Conservation (phyloP, 2,329 filamentous ascomycete species). For the Penicillium sp. region DNA sequence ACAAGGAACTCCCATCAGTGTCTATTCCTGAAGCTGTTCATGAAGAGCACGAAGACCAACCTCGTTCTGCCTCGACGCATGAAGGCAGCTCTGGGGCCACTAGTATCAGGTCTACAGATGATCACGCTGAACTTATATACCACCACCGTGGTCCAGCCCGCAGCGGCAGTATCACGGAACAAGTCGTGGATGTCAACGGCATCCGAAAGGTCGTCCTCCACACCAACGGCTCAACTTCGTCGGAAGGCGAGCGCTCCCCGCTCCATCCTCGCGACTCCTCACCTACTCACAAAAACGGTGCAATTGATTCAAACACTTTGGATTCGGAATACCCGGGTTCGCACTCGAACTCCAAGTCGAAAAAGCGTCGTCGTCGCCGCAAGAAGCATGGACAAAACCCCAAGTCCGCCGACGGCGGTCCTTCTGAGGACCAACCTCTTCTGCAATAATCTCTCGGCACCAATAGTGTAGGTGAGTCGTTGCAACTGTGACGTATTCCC, state of each 20-base stretch:
- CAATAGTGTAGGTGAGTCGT: not conserved
- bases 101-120: slow-evolving; percentile 26
- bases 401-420: slow-evolving; percentile 8
- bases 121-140: slow-evolving; percentile 26
- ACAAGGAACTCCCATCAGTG: slow-evolving; percentile 25
- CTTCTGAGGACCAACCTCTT: slow-evolving; percentile 23
- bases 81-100: slow-evolving; percentile 23
- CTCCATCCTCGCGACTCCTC: slow-evolving; percentile 12
- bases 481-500: no score
- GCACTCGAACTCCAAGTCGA: slow-evolving; percentile 8
- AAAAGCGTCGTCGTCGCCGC: slow-evolving; percentile 19
- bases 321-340: slow-evolving; percentile 2
- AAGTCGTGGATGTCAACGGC: slow-evolving; percentile 70
- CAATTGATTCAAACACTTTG: not conserved
- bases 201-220: slow-evolving; percentile 74
- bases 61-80: slow-evolving; percentile 11
- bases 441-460: slow-evolving; percentile 4
- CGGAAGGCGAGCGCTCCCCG: slow-evolving; percentile 30
- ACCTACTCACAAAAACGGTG: slow-evolving; percentile 1
- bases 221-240: slow-evolving; percentile 59
- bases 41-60: slow-evolving; percentile 31
- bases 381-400: slow-evolving; percentile 23
- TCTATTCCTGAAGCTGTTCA: slow-evolving; percentile 33
- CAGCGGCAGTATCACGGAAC: slow-evolving; percentile 77
- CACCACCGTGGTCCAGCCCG: slow-evolving; percentile 54